phyloP scores from a whole-genome alignment of 2,329 filamentous ascomycete species.

The Fonsecaea multimorphosa region DNA sequence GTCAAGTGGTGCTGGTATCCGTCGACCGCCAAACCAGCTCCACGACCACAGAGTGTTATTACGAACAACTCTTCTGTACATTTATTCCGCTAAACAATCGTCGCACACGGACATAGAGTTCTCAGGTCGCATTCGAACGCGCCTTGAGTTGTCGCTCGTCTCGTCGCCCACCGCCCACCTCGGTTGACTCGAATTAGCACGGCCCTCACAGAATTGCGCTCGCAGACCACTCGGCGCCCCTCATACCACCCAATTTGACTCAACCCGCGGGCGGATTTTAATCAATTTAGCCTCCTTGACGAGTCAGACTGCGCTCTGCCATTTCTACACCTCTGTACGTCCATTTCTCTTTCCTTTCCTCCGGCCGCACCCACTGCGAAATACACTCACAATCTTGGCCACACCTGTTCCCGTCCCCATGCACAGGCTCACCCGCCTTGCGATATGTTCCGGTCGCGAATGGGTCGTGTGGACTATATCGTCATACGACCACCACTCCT shows the following conservation, averaged over 20 bases:
- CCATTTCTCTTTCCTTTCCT: conserved; percentile 37
- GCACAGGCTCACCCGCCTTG: conserved; percentile 12
- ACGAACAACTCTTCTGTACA: conserved; percentile 1
- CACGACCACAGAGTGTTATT: background rate
- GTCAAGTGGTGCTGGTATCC: conserved; percentile 15
- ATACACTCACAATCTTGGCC: background rate
- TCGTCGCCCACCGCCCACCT: conserved; percentile 1
- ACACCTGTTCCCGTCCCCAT: conserved; percentile 8
- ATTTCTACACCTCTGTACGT: conserved; percentile 28
- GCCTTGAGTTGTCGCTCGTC: conserved; percentile 9
- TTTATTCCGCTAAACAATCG: background rate
- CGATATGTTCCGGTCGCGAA: conserved; percentile 8
- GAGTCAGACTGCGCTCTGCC: conserved; percentile 21
- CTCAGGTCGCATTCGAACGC: conserved; percentile 3
- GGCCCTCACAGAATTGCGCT: background rate
- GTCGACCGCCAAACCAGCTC: background rate
- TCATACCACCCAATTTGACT: conserved; percentile 1
- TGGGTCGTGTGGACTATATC: background rate
- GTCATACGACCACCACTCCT: conserved; percentile 15
- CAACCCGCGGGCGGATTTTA: conserved; percentile 11
- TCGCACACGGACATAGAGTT: conserved; percentile 3
- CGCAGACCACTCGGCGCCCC: conserved; percentile 15
- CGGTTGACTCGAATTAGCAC: conserved; percentile 13
- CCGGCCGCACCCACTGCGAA: conserved; percentile 32
- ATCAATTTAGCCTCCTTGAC: conserved; percentile 12